Evolutionary conservation across 257 asterid species (phyloP).

Genomic region (Petunia secreta): DNA sequence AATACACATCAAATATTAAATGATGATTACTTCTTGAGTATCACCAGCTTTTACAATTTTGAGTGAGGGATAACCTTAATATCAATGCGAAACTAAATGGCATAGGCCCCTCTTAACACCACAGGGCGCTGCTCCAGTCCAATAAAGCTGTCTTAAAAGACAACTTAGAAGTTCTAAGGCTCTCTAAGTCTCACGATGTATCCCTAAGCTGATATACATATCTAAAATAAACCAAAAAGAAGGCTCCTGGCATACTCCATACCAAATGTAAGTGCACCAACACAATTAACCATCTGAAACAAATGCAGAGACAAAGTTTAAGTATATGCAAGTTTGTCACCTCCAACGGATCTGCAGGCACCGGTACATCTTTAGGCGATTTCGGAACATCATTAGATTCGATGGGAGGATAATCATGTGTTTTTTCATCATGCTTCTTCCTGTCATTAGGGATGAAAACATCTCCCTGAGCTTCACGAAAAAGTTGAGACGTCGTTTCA

Average conservation of each 20-base stretch:
- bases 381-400: slow-evolving; percentile 47
- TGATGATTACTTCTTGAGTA: neutral
- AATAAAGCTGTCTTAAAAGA: neutral
- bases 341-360: slow-evolving; percentile 76
- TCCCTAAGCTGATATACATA: neutral
- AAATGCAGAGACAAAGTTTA: neutral
- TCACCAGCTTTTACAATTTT: neutral
- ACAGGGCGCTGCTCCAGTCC: neutral
- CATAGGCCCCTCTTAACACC: neutral
- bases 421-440: slow-evolving; percentile 51
- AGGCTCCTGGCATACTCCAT: neutral
- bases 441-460: slow-evolving; percentile 57
- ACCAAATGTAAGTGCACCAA: neutral
- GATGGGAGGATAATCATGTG: slow-evolving; percentile 40
- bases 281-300: neutral
- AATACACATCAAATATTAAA: neutral
- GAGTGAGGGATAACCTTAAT: neutral
- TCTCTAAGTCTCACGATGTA: neutral
- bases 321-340: slow-evolving; percentile 38
- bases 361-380: slow-evolving; percentile 53
- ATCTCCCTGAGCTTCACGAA: slow-evolving; percentile 72
- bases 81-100: neutral
- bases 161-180: neutral
- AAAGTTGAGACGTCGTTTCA: slow-evolving; percentile 97
- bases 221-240: neutral